Percentiles rank a stretch among this genome's conserved stretches.
Evolutionary conservation across 2,329 filamentous ascomycete genomes (phyloP).

Genomic region (Coniochaeta prunicola): DNA sequence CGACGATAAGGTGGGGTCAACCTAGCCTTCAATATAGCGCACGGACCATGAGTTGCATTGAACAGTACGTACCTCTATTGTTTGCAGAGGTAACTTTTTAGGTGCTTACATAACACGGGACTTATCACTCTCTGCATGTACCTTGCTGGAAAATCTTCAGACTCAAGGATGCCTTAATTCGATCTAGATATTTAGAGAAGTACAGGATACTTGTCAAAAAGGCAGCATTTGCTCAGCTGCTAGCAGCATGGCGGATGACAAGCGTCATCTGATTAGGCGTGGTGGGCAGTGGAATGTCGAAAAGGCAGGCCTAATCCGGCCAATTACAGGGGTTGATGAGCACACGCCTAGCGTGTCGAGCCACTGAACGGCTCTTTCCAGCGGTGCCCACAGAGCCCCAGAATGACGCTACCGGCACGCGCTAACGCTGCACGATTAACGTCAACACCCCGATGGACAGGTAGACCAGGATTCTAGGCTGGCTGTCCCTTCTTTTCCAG

Average conservation of each 20-base stretch:
- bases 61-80: too few species aligned
- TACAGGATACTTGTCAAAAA: not conserved
- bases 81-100: not conserved
- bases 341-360: not conserved
- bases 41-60: not conserved
- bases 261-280: not conserved
- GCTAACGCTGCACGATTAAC: slow-evolving; percentile 1
- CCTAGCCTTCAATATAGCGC: not conserved
- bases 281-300: not conserved
- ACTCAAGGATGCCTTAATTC: too few species aligned
- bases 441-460: not conserved
- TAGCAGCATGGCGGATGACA: not conserved
- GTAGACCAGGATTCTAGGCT: not conserved
- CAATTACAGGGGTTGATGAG: not conserved
- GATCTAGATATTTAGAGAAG: too few species aligned
- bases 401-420: not conserved
- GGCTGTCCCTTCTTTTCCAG: not conserved
- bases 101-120: not conserved
- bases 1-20: not conserved
- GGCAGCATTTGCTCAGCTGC: not conserved
- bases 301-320: not conserved
- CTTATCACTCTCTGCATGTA: too few species aligned
- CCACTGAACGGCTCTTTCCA: not conserved
- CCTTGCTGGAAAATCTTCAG: too few species aligned
- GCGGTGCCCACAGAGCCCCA: not conserved